phyloP scores from a whole-genome alignment of 176 grass and related monocot species.

The barley (Hordeum vulgare) region MorexV3_pseudomolecules_assembly NC_058520.1:204678218-204678717 shows the following conservation, averaged over 20 bases:
- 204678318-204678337: not conserved
- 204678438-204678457: not conserved
- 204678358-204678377: conserved; percentile 18
- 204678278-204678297: conserved; percentile 22
- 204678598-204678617: not conserved
- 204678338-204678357: conserved; percentile 4
- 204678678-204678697: not conserved
- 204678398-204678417: not conserved
- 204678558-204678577: not conserved
- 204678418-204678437: not conserved
- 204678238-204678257: conserved; percentile 31
- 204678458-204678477: not conserved
- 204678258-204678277: conserved; percentile 21
- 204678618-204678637: not conserved
- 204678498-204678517: not conserved
- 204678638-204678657: not conserved
- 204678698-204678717: not conserved
- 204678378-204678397: not conserved
- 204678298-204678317: not conserved
- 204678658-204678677: not conserved
- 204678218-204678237: not conserved
- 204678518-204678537: not conserved
- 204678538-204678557: not conserved
- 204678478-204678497: not conserved
- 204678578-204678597: not conserved